Base-by-base conservation (phyloP, 192 early-diverging fungal species). In the Rhizophagus clarus region DNA sequence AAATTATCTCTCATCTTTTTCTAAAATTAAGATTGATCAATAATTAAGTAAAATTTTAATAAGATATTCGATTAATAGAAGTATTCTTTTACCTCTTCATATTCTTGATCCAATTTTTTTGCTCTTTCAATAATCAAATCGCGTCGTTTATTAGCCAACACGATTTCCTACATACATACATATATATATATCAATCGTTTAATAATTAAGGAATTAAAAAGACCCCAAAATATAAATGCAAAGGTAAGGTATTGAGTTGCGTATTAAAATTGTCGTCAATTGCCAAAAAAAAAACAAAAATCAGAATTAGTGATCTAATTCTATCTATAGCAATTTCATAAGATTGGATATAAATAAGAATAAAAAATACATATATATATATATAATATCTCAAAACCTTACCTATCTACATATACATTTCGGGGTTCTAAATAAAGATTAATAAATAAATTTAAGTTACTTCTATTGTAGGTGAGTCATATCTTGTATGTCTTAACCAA, bases 401-500 rank as follows among this genome's bases (percentile, higher is more conserved):
- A 42, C 42, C 42, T 42, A 42, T 42, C 42, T 42, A 42, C 11
- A 11, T 42, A 45, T 45, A 45, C 2, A 45, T 45, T 45, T 45
- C 42, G 42, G 11, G 42, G 42, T 45, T 3, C 42, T 56, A 56
- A 17, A 3, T 56, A 22, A 22, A 56, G 6, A 2, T 20, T 15
- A 51, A 14, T 56, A 22, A 22, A 15, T 56, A 10, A 49, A 17
- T 56, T 40, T 11, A 22, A 60, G 6, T 62, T 77, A 77, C 75
- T n/a, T 77, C 67, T 69, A 71, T 32, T 17, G 77, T 79, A 28
- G 77, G 77, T 32, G 77, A 29, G 42, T 79, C 68, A 28, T 28
- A 71, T 61, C 77, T 69, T 2, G 77, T 79, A 79, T 79, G 77
- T 67, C 37, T 79, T 28, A 79, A 61, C 77, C 77, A 79, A 63